Conservation (phyloP, 2,329 filamentous ascomycete genomes). For the Aspergillus sp. region DNA sequence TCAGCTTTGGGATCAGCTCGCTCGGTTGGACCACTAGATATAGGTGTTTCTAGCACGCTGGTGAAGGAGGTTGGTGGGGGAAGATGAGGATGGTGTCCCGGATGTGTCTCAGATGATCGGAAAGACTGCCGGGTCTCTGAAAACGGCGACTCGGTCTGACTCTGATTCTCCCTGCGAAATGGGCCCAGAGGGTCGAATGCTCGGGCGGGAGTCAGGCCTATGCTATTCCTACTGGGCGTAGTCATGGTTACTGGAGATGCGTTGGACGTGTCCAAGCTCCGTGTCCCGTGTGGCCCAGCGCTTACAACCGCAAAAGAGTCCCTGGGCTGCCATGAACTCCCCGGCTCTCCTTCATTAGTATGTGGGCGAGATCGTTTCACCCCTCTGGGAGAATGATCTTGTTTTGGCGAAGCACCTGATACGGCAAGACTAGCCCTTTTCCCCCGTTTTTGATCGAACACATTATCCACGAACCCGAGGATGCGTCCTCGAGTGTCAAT, state of each 20-base stretch:
- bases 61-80: neutral
- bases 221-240: neutral
- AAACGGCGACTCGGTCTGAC: constrained; percentile 7
- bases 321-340: neutral
- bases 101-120: neutral
- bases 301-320: neutral
- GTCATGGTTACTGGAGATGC: neutral
- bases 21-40: neutral
- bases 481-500: constrained; percentile 33
- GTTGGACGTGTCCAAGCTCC: neutral
- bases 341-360: neutral
- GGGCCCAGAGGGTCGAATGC: constrained; percentile 3
- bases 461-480: constrained; percentile 39
- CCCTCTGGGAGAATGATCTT: neutral
- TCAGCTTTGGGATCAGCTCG: neutral
- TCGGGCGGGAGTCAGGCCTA: neutral
- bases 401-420: constrained; percentile 6
- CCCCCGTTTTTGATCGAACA: constrained; percentile 38
- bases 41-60: neutral
- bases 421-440: constrained; percentile 13
- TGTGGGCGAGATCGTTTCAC: constrained; percentile 12
- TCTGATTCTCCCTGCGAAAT: constrained; percentile 15
- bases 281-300: neutral
- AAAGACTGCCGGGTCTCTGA: neutral
- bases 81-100: neutral